phyloP scores from a whole-genome alignment of 345 rosid species.

The Schrenkiella parvula region DNA sequence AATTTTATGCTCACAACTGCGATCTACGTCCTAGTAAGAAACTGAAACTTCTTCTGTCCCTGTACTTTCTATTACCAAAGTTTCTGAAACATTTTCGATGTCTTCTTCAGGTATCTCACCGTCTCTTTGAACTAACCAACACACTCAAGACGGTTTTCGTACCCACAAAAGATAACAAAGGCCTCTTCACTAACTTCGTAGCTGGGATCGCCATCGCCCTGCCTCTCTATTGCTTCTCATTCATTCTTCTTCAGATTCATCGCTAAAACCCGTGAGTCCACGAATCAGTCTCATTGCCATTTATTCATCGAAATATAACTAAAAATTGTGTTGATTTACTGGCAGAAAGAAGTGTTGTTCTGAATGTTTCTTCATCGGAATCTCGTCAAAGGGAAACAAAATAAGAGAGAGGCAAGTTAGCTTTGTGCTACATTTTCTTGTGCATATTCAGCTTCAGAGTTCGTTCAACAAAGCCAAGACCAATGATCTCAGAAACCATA shows the following conservation, averaged over 20 bases:
- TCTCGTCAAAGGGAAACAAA: background rate
- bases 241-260: slow-evolving; percentile 78
- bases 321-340: background rate
- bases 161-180: slow-evolving; percentile 69
- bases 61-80: background rate
- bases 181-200: slow-evolving; percentile 54
- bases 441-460: slow-evolving; percentile 2
- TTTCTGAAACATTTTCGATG: slow-evolving; percentile 18
- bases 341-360: background rate
- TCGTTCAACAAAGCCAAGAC: slow-evolving; percentile 4
- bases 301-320: background rate
- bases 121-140: slow-evolving; percentile 79
- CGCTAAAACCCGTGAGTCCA: slow-evolving; percentile 50
- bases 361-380: background rate
- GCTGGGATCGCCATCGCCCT: slow-evolving; percentile 62
- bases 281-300: slow-evolving; percentile 4
- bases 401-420: background rate
- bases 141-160: slow-evolving; percentile 64
- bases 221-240: slow-evolving; percentile 55
- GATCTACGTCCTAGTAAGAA: slow-evolving; percentile 71
- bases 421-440: background rate
- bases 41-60: background rate
- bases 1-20: slow-evolving; percentile 97
- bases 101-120: slow-evolving; percentile 63
- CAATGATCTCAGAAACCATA: background rate